phyloP scores from a whole-genome alignment of 208 protist genomes.

The Herpetomonas tarakana region DNA sequence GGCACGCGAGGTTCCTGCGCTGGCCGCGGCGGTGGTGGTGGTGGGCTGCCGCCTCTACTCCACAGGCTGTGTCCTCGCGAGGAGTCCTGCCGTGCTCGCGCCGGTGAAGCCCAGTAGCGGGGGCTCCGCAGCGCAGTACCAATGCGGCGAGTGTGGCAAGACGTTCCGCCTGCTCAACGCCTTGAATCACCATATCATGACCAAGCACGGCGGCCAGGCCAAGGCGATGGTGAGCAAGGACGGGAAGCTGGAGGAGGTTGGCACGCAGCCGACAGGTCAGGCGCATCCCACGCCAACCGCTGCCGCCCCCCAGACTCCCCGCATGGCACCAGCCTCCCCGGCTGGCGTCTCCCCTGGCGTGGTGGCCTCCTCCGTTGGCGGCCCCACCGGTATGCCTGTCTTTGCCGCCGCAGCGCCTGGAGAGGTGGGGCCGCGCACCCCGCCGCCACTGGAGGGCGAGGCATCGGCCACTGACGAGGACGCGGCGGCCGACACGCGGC shows the following conservation, averaged over 20 bases:
- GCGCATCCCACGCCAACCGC: slow-evolving; percentile 10
- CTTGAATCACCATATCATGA: slow-evolving; percentile 88
- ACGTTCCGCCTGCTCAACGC: slow-evolving; percentile 85
- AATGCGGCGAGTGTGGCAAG: slow-evolving; percentile 83
- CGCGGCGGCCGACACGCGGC: slow-evolving; percentile 32
- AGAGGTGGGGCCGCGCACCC: too few relatives aligned
- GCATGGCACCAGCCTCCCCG: slow-evolving; percentile 3
- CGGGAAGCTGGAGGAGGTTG: slow-evolving; percentile 52
- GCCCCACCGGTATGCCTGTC: background rate
- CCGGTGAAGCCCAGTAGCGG: too few relatives aligned
- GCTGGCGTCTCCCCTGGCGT: too few relatives aligned
- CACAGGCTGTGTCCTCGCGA: too few relatives aligned
- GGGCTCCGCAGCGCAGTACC: too few relatives aligned
- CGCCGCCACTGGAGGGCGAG: background rate
- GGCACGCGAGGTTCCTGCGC: too few relatives aligned
- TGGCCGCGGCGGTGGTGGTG: too few relatives aligned
- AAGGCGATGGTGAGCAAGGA: slow-evolving; percentile 55
- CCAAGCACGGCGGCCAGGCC: slow-evolving; percentile 71
- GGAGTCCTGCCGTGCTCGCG: too few relatives aligned
- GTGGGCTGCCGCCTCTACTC: too few relatives aligned
- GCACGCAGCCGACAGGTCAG: slow-evolving; percentile 13
- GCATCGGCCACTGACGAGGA: slow-evolving; percentile 20
- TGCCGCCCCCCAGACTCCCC: background rate
- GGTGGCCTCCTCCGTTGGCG: background rate
- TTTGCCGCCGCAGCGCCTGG: background rate